phyloP scores from a whole-genome alignment of 371 early-diverging fungal species.

The Dichotomocladium elegans region DNA sequence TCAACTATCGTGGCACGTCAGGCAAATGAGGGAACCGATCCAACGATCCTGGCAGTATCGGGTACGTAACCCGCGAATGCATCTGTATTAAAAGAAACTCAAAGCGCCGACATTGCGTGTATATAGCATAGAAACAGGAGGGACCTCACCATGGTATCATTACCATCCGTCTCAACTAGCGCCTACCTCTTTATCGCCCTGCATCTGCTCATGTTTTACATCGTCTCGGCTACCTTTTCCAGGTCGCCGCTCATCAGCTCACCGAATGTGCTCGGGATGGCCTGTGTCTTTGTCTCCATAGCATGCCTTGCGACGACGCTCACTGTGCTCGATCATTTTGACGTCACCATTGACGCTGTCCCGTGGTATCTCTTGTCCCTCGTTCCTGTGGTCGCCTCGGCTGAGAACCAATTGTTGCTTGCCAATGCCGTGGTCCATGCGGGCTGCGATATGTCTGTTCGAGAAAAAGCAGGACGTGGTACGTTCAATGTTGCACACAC shows the following conservation, averaged over 20 bases:
- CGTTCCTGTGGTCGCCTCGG: slow-evolving; percentile 62
- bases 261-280: slow-evolving; percentile 63
- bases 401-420: slow-evolving; percentile 70
- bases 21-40: slow-evolving; percentile 4
- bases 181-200: no score
- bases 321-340: slow-evolving; percentile 20
- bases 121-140: no score
- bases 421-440: slow-evolving; percentile 67
- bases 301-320: slow-evolving; percentile 23
- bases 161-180: no score
- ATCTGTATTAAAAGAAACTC: no score
- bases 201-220: slow-evolving; percentile 53
- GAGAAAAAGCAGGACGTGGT: slow-evolving; percentile 67
- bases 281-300: slow-evolving; percentile 65
- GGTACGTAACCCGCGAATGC: no score
- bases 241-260: slow-evolving; percentile 55
- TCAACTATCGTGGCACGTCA: background rate
- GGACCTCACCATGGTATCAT: no score
- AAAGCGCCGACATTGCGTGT: no score
- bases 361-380: slow-evolving; percentile 62
- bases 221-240: slow-evolving; percentile 59
- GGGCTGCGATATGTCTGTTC: slow-evolving; percentile 61
- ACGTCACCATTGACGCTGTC: slow-evolving; percentile 5
- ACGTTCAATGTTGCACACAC: background rate
- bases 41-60: slow-evolving; percentile 7